phyloP scores from a whole-genome alignment of 495 filamentous ascomycete genomes.

The Lepraria neglecta region DNA sequence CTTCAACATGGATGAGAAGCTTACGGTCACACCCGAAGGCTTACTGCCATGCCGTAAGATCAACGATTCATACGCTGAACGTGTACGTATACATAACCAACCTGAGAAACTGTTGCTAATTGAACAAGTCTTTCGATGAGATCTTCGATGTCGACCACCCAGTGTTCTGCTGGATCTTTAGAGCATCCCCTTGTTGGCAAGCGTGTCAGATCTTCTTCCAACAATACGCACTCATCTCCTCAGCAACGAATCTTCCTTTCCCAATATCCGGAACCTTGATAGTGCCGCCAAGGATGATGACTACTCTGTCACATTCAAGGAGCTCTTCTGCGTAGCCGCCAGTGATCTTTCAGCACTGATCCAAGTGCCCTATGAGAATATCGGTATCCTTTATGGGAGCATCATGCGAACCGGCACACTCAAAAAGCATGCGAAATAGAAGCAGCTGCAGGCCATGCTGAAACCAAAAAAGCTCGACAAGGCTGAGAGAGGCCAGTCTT shows the following conservation, averaged over 20 bases:
- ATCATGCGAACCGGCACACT: slow-evolving; percentile 59
- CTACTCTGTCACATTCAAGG: slow-evolving; percentile 75
- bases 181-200: slow-evolving; percentile 71
- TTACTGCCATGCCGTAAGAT: slow-evolving; percentile 75
- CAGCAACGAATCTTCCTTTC: slow-evolving; percentile 29
- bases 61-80: slow-evolving; percentile 69
- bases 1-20: slow-evolving; percentile 66
- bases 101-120: background rate
- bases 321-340: slow-evolving; percentile 77
- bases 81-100: slow-evolving; percentile 35
- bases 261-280: slow-evolving; percentile 24
- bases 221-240: slow-evolving; percentile 46
- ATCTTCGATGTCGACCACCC: slow-evolving; percentile 70
- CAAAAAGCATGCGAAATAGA: background rate
- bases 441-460: background rate
- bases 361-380: slow-evolving; percentile 51
- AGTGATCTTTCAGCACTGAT: slow-evolving; percentile 62
- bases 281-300: slow-evolving; percentile 29
- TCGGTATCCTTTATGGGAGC: slow-evolving; percentile 74
- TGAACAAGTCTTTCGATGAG: slow-evolving; percentile 58
- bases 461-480: background rate
- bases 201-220: slow-evolving; percentile 59
- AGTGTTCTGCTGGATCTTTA: slow-evolving; percentile 82
- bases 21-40: slow-evolving; percentile 76
- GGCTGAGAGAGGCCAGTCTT: slow-evolving; percentile 29